Base-by-base conservation (phyloP, 208 protist species). In the Kentomonas sorsogonicus region DNA sequence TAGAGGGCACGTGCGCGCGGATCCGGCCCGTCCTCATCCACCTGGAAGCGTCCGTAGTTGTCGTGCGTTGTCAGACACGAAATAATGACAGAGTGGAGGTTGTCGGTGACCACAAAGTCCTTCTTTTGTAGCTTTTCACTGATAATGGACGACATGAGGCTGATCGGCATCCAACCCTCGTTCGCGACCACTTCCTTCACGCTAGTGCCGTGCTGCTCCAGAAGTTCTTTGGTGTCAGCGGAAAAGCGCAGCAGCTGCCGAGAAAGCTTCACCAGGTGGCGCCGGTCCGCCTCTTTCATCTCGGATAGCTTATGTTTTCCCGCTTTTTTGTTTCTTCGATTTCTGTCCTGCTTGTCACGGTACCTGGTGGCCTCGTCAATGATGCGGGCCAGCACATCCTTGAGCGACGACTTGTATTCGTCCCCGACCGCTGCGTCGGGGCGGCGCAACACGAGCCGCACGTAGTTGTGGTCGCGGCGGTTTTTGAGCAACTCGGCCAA, bases 131-230 rank as follows among this genome's bases (percentile, higher is more conserved):
- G 11, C 23, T 68, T 20, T n/a, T 43, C 45, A 15, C 46, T 15
- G 18, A 55, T 38, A 26, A 30, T 36, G 20, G 55, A 43, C 9
- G 40, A 13, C 27, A 89, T 52, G 11, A 72, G 27, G 33, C 44
- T 39, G 26, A 85, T 45, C 16, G 81, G 77, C 26, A 89, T 55
- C 76, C 77, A 89, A 5, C 81, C 77, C 25, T 69, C 57, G 26
- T 57, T 66, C 7, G 36, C 20, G 34, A 60, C 16, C 23, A 83
- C 64, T 10, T 53, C 33, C 9, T 43, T 4, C 27, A n/a, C n/a
- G n/a, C 65, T 53, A 25, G 66, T 15, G 11, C 57, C 46, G 5
- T 34, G 11, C 50, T 57, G 39, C 23, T 53, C 31, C 16, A 73
- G 69, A 26, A 44, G 36, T 10, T 69, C 72, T 11, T 29, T 60